Conservation (phyloP, 768 basidiomycete genomes). For the Cubamyces sp. region DNA sequence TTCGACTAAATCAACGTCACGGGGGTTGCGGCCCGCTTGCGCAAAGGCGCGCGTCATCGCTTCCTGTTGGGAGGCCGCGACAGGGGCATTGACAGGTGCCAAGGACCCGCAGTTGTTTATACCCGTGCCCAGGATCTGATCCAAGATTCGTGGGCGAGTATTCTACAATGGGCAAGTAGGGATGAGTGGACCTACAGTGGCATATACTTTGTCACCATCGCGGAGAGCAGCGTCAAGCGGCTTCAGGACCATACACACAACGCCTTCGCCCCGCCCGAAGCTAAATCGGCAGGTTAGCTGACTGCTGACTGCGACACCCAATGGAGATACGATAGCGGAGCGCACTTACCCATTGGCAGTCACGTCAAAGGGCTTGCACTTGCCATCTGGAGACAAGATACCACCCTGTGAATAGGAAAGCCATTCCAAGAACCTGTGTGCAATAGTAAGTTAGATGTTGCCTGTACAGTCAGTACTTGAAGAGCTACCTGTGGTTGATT, state of each 20-base stretch:
- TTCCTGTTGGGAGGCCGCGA: conserved; percentile 41
- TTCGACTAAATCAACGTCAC: conserved; percentile 53
- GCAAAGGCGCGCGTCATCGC: conserved; percentile 44
- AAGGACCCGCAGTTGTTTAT: conserved; percentile 43
- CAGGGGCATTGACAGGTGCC: conserved; percentile 44
- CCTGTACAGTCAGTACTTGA: too few relatives aligned
- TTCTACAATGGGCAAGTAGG: not conserved
- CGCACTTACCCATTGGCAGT: conserved; percentile 45
- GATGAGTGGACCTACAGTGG: conserved; percentile 34
- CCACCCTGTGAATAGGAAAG: conserved; percentile 42
- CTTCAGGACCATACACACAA: conserved; percentile 44
- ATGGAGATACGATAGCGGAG: not conserved
- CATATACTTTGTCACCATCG: conserved; percentile 47
- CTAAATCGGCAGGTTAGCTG: conserved; percentile 29
- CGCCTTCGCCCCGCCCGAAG: conserved; percentile 46
- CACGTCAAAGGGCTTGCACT: conserved; percentile 50
- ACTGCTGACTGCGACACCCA: not conserved
- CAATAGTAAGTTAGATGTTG: too few relatives aligned
- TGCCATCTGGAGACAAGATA: conserved; percentile 45
- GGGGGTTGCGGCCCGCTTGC: conserved; percentile 36
- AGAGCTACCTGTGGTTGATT: conserved; percentile 43
- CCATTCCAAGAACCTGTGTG: conserved; percentile 40
- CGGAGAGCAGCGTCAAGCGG: conserved; percentile 42
- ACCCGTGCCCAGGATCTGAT: conserved; percentile 45
- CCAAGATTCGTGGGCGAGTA: not conserved